These are phyloP conservation scores for Amanita phalloides DNA, from an alignment of 768 basidiomycete genomes.

Conservation along the genomic window DNA sequence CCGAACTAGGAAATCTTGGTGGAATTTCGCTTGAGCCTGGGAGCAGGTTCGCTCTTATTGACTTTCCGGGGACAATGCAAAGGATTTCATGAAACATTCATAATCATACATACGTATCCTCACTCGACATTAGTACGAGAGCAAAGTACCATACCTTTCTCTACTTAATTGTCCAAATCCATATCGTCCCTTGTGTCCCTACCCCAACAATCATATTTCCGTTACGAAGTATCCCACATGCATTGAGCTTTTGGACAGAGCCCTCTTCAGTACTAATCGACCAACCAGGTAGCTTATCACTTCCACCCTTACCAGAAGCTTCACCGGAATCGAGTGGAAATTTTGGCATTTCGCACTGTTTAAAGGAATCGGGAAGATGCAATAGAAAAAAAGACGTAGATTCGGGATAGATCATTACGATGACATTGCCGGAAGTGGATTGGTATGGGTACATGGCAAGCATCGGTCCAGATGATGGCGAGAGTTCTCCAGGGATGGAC, in stretches of 20 bases:
- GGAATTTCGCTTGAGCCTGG: not conserved
- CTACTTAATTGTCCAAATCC: constrained; percentile 25
- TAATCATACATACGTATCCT: not conserved
- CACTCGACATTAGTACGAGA: not conserved
- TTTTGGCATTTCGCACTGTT: not conserved
- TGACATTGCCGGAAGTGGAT: not conserved
- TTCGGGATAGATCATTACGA: not conserved
- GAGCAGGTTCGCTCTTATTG: not conserved
- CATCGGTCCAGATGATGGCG: not conserved
- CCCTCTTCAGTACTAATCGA: constrained; percentile 3
- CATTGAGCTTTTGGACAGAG: constrained; percentile 20
- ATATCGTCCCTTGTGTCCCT: constrained; percentile 26
- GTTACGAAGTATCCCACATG: constrained; percentile 30
- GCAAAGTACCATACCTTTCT: not conserved
- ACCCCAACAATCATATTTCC: constrained; percentile 31
- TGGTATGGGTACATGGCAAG: not conserved
- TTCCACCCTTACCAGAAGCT: not conserved
- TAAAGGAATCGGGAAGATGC: not conserved
- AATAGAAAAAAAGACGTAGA: not conserved
- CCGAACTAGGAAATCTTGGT: constrained; percentile 4
- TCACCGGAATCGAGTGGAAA: not conserved
- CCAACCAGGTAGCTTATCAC: not conserved
- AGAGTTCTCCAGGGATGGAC: not conserved
- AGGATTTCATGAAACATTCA: not conserved
- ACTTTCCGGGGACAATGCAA: not conserved